phyloP scores from a whole-genome alignment of 1,284 basidiomycete genomes.

The Tilletia walkeri region DNA sequence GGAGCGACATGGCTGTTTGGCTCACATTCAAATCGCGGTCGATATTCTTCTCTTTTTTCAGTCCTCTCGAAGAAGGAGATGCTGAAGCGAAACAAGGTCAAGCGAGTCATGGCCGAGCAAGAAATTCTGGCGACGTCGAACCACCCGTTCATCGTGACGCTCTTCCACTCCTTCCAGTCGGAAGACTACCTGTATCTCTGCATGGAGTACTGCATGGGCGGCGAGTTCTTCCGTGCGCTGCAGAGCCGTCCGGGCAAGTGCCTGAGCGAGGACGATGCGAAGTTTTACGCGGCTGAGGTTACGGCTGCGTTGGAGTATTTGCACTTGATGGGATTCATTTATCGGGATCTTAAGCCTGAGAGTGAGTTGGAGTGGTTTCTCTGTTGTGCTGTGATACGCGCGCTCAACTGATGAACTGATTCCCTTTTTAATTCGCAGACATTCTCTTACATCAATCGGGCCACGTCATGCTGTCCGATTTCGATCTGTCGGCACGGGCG shows the following conservation, averaged over 20 bases:
- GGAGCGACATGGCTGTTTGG: no score
- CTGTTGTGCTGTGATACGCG: background rate
- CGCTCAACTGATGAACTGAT: background rate
- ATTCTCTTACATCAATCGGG: constrained; percentile 98
- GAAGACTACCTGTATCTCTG: constrained; percentile 54
- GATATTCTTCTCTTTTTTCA: background rate
- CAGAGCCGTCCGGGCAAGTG: constrained; percentile 87
- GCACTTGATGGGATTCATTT: constrained; percentile 98
- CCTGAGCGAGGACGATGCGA: constrained; percentile 86
- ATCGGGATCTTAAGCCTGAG: constrained; percentile 98
- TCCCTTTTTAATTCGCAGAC: constrained; percentile 62
- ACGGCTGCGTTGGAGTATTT: constrained; percentile 96
- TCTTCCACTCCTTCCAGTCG: constrained; percentile 55
- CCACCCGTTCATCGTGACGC: constrained; percentile 55
- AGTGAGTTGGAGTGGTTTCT: constrained; percentile 65
- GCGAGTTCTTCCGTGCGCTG: constrained; percentile 91
- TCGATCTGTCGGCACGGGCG: constrained; percentile 95
- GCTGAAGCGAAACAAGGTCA: constrained; percentile 56
- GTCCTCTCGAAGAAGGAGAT: constrained; percentile 55
- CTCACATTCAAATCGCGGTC: no score
- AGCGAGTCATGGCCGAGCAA: constrained; percentile 54
- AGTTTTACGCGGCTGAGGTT: constrained; percentile 98
- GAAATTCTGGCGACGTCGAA: constrained; percentile 52
- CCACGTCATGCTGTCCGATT: constrained; percentile 99
- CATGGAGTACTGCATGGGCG: constrained; percentile 87